Percentiles rank a stretch among this genome's conserved stretches.
These are phyloP conservation scores for Pachyrhizus erosus DNA, from an alignment of 306 rosid species.

Conservation along the genomic window DNA sequence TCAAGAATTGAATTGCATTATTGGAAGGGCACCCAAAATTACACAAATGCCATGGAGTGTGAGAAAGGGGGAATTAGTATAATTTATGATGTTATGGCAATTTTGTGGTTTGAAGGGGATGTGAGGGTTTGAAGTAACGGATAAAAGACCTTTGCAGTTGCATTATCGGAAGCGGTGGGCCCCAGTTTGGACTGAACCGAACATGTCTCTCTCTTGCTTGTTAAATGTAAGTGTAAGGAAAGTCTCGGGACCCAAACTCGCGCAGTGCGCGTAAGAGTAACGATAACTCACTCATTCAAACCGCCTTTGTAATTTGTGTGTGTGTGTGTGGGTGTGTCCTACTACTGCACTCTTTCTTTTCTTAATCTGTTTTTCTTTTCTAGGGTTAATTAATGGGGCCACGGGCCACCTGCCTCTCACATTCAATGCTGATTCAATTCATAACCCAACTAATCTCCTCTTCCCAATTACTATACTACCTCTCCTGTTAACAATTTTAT, in stretches of 20 bases:
- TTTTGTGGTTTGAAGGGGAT: not conserved
- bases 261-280: constrained; percentile 63
- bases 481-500: too few relatives aligned
- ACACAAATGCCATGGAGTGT: not conserved
- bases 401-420: constrained; percentile 34
- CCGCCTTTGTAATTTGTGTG: not conserved
- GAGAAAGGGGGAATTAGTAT: not conserved
- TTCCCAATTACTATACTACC: too few relatives aligned
- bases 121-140: not conserved
- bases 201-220: constrained; percentile 53
- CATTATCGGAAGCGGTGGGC: constrained; percentile 48
- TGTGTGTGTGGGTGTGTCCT: too few relatives aligned
- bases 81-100: constrained; percentile 5
- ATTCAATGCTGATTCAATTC: not conserved
- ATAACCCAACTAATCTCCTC: not conserved
- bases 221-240: not conserved
- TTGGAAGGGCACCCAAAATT: not conserved
- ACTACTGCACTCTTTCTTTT: too few relatives aligned
- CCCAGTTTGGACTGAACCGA: constrained; percentile 59
- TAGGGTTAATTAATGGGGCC: constrained; percentile 40
- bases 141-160: constrained; percentile 22
- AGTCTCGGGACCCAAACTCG: constrained; percentile 54
- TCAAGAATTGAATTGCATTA: not conserved
- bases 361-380: not conserved
- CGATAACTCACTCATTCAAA: constrained; percentile 54